Conservation (phyloP, 2,329 filamentous ascomycete species). For the Beauveria sp. region DNA sequence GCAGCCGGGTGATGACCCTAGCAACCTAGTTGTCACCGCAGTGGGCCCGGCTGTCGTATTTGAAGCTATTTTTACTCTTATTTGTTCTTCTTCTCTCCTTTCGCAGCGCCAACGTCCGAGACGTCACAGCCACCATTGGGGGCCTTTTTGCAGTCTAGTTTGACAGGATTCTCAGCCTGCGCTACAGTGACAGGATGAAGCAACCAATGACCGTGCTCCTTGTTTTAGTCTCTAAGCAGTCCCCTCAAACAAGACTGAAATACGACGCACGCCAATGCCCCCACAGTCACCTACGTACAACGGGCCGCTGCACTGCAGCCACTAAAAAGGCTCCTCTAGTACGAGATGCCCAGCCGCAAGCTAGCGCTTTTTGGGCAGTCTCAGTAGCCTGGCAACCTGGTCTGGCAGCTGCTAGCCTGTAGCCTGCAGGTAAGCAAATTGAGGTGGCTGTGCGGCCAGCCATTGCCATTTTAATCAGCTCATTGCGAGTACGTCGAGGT, state of each 20-base stretch:
- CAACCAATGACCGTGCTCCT: background rate
- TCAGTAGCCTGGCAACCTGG: too few species aligned
- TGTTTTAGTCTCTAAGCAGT: background rate
- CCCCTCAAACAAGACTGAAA: background rate
- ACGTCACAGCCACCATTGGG: background rate
- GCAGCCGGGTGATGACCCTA: too few species aligned
- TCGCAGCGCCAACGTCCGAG: background rate
- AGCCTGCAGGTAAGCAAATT: background rate
- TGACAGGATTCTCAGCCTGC: background rate
- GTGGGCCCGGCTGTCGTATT: background rate
- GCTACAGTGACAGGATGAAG: background rate
- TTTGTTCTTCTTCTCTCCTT: background rate
- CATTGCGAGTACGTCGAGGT: background rate
- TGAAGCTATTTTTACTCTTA: background rate
- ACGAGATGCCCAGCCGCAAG: background rate
- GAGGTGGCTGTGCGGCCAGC: background rate
- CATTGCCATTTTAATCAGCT: background rate
- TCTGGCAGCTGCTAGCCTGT: too few species aligned
- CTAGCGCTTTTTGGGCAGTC: background rate
- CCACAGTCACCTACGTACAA: background rate
- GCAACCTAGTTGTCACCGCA: background rate
- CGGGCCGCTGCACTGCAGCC: too few species aligned
- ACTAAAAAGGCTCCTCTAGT: background rate
- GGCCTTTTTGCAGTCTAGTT: background rate
- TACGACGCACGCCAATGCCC: background rate